Evolutionary conservation across 768 basidiomycete species (phyloP).

Genomic region (Tylopilus subfusipes): DNA sequence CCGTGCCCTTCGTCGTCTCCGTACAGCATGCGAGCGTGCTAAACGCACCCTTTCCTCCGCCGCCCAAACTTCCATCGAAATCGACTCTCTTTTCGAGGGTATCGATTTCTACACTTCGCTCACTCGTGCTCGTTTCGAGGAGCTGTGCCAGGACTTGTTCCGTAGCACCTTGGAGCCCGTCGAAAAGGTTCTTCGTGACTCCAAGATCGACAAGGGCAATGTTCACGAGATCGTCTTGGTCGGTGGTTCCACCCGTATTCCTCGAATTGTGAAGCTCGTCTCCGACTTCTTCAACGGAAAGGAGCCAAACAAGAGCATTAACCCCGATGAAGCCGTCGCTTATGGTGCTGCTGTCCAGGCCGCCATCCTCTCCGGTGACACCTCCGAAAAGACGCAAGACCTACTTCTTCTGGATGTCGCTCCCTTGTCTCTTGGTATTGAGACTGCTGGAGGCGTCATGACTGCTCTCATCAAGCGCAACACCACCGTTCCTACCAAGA

Average conservation of each 20-base stretch:
- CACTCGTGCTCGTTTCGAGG: conserved; percentile 97
- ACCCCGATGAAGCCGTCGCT: conserved; percentile 98
- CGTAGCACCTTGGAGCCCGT: conserved; percentile 90
- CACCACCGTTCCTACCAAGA: conserved; percentile 98
- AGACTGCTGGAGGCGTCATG: conserved; percentile 99
- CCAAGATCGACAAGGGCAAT: conserved; percentile 94
- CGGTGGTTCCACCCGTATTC: conserved; percentile 98
- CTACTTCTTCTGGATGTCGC: conserved; percentile 93
- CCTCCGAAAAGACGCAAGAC: conserved; percentile 97
- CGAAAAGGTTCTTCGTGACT: conserved; percentile 96
- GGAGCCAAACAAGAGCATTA: conserved; percentile 99
- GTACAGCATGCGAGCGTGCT: conserved; percentile 97
- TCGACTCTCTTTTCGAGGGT: conserved; percentile 96
- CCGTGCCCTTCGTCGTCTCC: conserved; percentile 94
- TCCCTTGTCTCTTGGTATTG: conserved; percentile 89
- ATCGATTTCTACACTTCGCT: conserved; percentile 98
- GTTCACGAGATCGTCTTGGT: conserved; percentile 96
- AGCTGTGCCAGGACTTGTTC: conserved; percentile 94
- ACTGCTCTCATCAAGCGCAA: conserved; percentile 98
- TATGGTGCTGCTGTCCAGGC: conserved; percentile 99
- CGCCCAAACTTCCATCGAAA: conserved; percentile 94
- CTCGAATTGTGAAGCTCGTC: conserved; percentile 94
- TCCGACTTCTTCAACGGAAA: conserved; percentile 99
- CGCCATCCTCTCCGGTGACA: conserved; percentile 95
- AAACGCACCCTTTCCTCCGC: conserved; percentile 98